A percentile compares a stretch with the other conserved stretches of the same genome.
Conservation (phyloP, 106 monocot genomes). For the Apostasia shenzhenica region DNA sequence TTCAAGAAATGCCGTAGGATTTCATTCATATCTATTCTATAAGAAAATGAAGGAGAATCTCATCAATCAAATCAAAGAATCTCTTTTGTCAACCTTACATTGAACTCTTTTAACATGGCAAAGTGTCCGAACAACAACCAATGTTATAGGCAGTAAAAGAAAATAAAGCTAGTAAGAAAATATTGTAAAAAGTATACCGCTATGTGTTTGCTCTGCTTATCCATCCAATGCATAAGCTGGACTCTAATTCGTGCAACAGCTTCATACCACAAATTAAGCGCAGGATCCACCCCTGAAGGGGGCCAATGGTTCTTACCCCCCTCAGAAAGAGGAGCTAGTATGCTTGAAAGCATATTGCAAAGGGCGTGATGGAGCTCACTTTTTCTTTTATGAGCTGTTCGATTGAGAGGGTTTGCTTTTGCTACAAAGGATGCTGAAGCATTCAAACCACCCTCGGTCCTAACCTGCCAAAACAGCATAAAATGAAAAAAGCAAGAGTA, state of each 20-base stretch:
- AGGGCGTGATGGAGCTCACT: constrained; percentile 97
- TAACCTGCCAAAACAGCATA: constrained; percentile 39
- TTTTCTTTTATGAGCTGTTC: constrained; percentile 86
- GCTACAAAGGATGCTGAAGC: constrained; percentile 96
- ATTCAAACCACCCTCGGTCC: constrained; percentile 89
- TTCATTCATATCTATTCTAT: too few relatives aligned
- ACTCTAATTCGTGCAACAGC: constrained; percentile 82
- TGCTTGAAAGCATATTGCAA: constrained; percentile 99
- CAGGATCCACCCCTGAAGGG: constrained; percentile 81
- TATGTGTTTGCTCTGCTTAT: constrained; percentile 95
- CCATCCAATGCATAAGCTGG: constrained; percentile 93
- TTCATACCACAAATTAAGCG: constrained; percentile 90
- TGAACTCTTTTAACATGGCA: neutral
- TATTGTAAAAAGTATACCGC: constrained; percentile 43
- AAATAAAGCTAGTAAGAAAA: constrained; percentile 2
- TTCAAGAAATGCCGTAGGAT: too few relatives aligned
- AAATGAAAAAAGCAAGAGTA: too few relatives aligned
- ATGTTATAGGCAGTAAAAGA: neutral
- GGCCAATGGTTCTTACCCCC: constrained; percentile 90
- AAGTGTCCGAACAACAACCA: neutral
- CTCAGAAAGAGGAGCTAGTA: constrained; percentile 88
- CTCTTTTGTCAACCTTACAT: too few relatives aligned
- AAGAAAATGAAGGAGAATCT: too few relatives aligned
- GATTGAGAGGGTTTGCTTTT: constrained; percentile 98
- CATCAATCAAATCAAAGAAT: too few relatives aligned